Conservation (phyloP, 306 rosid species). For the Inga oerstediana region DNA sequence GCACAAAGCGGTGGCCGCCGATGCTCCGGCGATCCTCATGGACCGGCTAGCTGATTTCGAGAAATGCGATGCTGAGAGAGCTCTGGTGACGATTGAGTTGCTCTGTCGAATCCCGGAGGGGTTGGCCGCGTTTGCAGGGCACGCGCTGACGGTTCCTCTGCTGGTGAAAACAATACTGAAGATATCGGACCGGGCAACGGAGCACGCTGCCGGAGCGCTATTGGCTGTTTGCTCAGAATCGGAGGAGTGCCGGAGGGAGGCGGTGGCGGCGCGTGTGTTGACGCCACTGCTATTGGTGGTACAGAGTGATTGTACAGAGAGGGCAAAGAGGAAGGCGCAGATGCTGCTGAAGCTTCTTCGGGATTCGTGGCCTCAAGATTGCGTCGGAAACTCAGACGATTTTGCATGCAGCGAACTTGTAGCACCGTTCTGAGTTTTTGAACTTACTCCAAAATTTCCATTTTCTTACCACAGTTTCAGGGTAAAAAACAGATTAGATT, state of each 20-base stretch:
- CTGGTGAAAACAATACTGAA: conserved; percentile 77
- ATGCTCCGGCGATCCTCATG: conserved; percentile 67
- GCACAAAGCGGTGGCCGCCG: conserved; percentile 67
- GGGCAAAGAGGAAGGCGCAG: conserved; percentile 93
- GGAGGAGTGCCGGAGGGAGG: conserved; percentile 62
- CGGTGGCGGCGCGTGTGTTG: conserved; percentile 81
- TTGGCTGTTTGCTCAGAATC: conserved; percentile 73
- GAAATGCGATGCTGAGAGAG: conserved; percentile 81
- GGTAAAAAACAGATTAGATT: background rate
- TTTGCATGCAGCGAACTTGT: conserved; percentile 71
- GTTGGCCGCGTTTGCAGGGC: conserved; percentile 55
- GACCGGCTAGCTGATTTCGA: conserved; percentile 74
- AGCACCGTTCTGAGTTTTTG: conserved; percentile 42
- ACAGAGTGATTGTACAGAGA: conserved; percentile 89
- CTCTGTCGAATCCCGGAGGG: conserved; percentile 73
- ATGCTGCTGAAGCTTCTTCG: conserved; percentile 85
- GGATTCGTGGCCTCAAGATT: conserved; percentile 95
- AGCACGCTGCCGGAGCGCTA: conserved; percentile 85
- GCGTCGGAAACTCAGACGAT: conserved; percentile 75
- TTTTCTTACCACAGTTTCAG: background rate
- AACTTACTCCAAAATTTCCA: background rate
- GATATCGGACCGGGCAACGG: conserved; percentile 86
- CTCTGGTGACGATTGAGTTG: conserved; percentile 78
- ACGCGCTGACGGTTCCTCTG: conserved; percentile 77
- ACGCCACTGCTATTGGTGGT: conserved; percentile 78